Conservation (phyloP, 257 asterid genomes). For the Primulina eburnea region DNA sequence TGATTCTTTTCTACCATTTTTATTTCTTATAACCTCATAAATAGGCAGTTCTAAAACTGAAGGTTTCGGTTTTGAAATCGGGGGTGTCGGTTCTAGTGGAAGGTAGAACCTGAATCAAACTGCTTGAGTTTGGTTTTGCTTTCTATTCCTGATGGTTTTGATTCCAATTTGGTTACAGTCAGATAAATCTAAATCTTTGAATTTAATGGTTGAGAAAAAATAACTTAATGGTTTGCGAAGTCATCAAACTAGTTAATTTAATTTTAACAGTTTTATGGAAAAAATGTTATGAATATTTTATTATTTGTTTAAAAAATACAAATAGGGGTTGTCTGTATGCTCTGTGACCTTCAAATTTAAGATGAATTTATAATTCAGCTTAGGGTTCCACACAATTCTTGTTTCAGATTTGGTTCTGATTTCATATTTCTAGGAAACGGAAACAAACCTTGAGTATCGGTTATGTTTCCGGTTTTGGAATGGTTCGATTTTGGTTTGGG, state of each 20-base stretch:
- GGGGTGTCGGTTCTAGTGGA: not conserved
- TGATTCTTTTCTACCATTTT: not conserved
- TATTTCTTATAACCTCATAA: not conserved
- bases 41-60: not conserved
- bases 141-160: too few relatives aligned
- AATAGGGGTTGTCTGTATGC: not conserved
- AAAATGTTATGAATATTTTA: too few relatives aligned
- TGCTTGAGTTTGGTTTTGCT: not conserved
- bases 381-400: too few relatives aligned
- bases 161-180: not conserved
- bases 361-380: too few relatives aligned
- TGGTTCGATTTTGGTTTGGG: not conserved
- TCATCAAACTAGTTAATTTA: not conserved
- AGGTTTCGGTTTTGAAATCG: not conserved
- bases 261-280: not conserved
- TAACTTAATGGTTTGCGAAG: not conserved
- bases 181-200: too few relatives aligned
- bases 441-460: not conserved
- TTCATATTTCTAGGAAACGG: too few relatives aligned
- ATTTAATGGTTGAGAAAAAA: not conserved
- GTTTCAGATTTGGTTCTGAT: too few relatives aligned
- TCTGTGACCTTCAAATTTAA: too few relatives aligned
- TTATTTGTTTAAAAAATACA: too few relatives aligned
- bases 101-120: not conserved
- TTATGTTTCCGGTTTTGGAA: not conserved